Evolutionary conservation across 306 rosid genomes (phyloP).

Genomic region (Prosopis cineraria): DNA sequence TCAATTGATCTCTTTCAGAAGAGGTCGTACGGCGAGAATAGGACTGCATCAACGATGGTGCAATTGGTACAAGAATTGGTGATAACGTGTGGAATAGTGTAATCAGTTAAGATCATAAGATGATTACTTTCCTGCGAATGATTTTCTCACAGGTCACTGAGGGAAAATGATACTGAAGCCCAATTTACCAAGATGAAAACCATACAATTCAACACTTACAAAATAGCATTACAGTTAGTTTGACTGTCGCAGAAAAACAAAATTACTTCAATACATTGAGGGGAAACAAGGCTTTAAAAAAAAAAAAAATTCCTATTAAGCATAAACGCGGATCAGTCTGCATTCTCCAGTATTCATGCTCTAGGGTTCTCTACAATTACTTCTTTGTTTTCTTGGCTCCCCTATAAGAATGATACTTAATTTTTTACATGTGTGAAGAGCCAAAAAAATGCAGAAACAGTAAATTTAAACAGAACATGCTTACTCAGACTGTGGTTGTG

Average conservation of each 20-base stretch:
- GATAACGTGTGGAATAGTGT: no score
- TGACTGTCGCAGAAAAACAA: background rate
- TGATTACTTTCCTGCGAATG: background rate
- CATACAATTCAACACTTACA: slow-evolving; percentile 8
- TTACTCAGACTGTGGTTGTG: slow-evolving; percentile 41
- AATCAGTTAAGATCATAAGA: background rate
- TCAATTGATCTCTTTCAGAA: no score
- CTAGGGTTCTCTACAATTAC: slow-evolving; percentile 28
- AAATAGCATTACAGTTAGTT: slow-evolving; percentile 9
- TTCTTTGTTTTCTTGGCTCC: slow-evolving; percentile 48
- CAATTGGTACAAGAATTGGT: background rate
- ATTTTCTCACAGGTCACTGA: background rate
- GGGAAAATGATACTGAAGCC: background rate
- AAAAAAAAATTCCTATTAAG: slow-evolving; percentile 21
- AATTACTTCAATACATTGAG: background rate
- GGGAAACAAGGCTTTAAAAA: background rate
- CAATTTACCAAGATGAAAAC: slow-evolving; percentile 17
- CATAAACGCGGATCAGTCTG: background rate
- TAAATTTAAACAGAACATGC: background rate
- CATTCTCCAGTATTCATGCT: slow-evolving; percentile 20
- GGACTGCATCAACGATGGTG: background rate
- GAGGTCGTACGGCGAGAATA: no score
- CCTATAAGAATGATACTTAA: slow-evolving; percentile 26
- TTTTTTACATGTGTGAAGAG: background rate
- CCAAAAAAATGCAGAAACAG: background rate